Base-by-base conservation (phyloP, 148 eudicot species). In the Diospyros lotus region DNA sequence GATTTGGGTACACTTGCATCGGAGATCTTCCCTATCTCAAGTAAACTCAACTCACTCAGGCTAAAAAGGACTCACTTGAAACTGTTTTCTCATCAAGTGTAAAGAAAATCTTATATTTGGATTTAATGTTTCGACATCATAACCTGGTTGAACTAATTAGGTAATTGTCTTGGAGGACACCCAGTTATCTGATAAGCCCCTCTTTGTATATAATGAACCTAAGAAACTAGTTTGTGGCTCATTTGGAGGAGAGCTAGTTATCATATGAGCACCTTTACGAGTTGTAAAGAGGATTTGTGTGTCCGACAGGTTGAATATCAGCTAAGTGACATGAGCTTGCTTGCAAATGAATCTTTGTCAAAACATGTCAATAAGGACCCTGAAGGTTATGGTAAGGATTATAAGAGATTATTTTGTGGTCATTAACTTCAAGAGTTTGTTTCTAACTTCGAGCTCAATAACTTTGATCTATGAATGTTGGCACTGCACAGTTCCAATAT, bases 271-370 rank as follows among this genome's bases (percentile, higher is more conserved):
- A 10, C 6, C 39, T 53, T 12, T 69, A 28, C 28, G 45, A 67
- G 53, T 28, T 38, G 39, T 53, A 12, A 51, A 13, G 59, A 52
- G 43, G 71, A 14, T 53, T 66, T 76, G 11, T 78, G 62, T 73
- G 38, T 75, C 8, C 8, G 56, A 74, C 84, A 94, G 97, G 97
- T 89, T 2, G 97, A 94, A 68, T 94, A 94, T 78, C 88, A 90
- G 75, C 88, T 94, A 48, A 94, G 96, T 83, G 98, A 90, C 82
- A 81, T 94, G 84, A 94, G 98, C 81, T 81, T 94, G 86, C 82
- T 94, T 75, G 93, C 96, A 53, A 92, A 94, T 79, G 98, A 92
- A 75, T 84, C 89, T 68, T 81, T 94, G 84, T 87, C 82, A 5
- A 94, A 89, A 72, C 90, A 90, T 45, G 87, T 90, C 53, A 83